phyloP scores from a whole-genome alignment of 2,329 filamentous ascomycete species.

The Ceratocystis ficicola region DNA sequence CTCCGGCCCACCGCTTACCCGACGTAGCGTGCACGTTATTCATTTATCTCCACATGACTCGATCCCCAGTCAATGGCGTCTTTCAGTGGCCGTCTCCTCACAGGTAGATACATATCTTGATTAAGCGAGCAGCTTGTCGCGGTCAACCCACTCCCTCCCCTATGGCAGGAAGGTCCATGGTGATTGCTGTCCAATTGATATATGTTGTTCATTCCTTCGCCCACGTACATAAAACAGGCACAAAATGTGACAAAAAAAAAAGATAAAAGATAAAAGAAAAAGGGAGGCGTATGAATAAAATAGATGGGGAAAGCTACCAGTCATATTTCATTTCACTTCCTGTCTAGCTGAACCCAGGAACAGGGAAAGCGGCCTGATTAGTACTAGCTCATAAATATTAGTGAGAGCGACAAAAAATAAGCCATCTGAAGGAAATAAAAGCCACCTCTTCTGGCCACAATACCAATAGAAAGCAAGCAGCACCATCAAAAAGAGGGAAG shows the following conservation, averaged over 20 bases:
- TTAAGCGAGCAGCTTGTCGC: slow-evolving; percentile 3
- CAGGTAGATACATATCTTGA: not conserved
- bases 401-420: not conserved
- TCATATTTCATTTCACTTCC: slow-evolving; percentile 8
- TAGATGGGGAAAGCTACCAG: not conserved
- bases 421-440: not conserved
- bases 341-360: slow-evolving; percentile 7
- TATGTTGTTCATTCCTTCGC: not conserved
- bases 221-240: not conserved
- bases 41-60: not conserved
- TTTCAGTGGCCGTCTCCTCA: not conserved
- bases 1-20: too few species aligned
- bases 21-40: not conserved
- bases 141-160: not conserved
- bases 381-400: not conserved
- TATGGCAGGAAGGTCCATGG: not conserved
- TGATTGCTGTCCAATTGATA: not conserved
- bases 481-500: not conserved
- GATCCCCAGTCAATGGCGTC: not conserved
- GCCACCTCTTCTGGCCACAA: too few species aligned
- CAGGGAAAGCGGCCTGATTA: not conserved
- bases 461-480: not conserved
- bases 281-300: not conserved
- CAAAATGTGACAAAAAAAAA: not conserved
- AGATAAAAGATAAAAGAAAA: not conserved